phyloP scores from a whole-genome alignment of 169 alveolate species.

The Theileria luwenshuni region DNA sequence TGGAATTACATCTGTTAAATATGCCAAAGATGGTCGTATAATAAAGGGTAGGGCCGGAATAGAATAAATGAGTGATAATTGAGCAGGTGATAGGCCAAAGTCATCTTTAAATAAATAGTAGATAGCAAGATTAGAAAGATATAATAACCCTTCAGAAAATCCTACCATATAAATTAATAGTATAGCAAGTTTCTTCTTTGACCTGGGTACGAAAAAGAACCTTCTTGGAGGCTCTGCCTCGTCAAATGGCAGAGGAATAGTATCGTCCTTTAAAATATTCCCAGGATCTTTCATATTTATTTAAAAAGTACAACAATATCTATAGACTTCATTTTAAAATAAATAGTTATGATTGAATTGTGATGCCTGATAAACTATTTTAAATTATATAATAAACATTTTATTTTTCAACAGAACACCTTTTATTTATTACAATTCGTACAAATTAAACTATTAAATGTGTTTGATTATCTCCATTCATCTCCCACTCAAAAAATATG shows the following conservation, averaged over 20 bases:
- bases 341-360: too few species aligned
- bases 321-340: too few species aligned
- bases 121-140: constrained; percentile 85
- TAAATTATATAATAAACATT: too few species aligned
- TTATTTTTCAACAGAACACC: too few species aligned
- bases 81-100: constrained; percentile 69
- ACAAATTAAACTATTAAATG: too few species aligned
- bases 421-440: too few species aligned
- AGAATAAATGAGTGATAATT: constrained; percentile 31
- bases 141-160: constrained; percentile 88
- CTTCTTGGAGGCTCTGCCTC: constrained; percentile 1
- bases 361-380: too few species aligned
- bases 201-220: constrained; percentile 7
- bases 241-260: constrained; percentile 1
- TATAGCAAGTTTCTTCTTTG: constrained; percentile 30
- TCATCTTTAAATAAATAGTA: constrained; percentile 86
- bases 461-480: too few species aligned
- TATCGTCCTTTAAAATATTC: neutral
- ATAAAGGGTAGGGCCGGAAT: constrained; percentile 87
- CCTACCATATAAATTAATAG: constrained; percentile 82
- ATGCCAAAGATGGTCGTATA: constrained; percentile 83
- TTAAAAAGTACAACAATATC: too few species aligned
- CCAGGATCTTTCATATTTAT: neutral
- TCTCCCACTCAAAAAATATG: too few species aligned
- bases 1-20: constrained; percentile 82